Percentiles rank a stretch among this genome's conserved stretches.
phyloP scores from a whole-genome alignment of 2,329 filamentous ascomycete species.

The Phoma sp. region DNA sequence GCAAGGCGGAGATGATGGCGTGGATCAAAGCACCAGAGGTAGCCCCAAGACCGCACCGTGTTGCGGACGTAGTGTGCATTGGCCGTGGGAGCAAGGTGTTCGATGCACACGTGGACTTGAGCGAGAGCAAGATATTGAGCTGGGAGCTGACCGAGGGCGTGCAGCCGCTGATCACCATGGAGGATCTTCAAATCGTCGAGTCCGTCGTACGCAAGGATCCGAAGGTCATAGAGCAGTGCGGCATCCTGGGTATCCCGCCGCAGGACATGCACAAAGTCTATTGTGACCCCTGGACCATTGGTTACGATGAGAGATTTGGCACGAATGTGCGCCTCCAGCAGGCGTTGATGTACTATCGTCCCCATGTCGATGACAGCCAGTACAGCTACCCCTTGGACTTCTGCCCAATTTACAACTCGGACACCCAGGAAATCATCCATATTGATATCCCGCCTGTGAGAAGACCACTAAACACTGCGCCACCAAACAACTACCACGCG shows the following conservation, averaged over 20 bases:
- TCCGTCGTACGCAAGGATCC: constrained; percentile 76
- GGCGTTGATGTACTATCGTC: constrained; percentile 94
- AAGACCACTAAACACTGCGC: constrained; percentile 73
- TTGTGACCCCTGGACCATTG: constrained; percentile 96
- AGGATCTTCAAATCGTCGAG: constrained; percentile 85
- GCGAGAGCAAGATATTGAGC: constrained; percentile 67
- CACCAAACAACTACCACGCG: constrained; percentile 81
- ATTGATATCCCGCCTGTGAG: constrained; percentile 84
- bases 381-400: constrained; percentile 94
- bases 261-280: constrained; percentile 95
- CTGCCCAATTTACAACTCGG: constrained; percentile 86
- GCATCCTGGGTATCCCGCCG: constrained; percentile 77
- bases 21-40: constrained; percentile 74
- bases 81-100: constrained; percentile 78
- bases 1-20: constrained; percentile 80
- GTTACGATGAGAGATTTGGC: constrained; percentile 89
- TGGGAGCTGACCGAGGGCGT: constrained; percentile 80
- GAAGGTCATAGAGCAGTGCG: constrained; percentile 89
- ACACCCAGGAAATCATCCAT: constrained; percentile 77
- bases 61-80: constrained; percentile 85
- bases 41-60: constrained; percentile 68
- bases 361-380: constrained; percentile 82
- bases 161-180: constrained; percentile 92
- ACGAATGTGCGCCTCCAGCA: constrained; percentile 82
- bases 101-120: constrained; percentile 80